A percentile compares a stretch with the other conserved stretches of the same genome.
Conservation (phyloP, 2,329 filamentous ascomycete genomes). For the Scopulariopsis brevicaulis region DNA sequence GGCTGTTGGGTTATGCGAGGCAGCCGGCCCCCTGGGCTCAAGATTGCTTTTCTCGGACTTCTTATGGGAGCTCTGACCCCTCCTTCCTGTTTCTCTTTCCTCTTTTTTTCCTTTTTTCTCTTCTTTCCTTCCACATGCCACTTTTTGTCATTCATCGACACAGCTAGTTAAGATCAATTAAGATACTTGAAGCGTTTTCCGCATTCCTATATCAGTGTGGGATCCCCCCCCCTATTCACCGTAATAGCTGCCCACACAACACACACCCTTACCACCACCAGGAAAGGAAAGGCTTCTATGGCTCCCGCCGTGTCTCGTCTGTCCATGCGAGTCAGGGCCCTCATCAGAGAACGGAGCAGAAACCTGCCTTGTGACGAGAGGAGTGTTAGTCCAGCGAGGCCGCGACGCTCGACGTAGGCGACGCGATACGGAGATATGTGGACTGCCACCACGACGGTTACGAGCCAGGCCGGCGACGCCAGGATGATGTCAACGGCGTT, state of each 20-base stretch:
- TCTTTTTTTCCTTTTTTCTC: too few relatives aligned
- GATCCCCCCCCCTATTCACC: too few relatives aligned
- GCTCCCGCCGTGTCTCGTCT: background rate
- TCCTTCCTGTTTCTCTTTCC: too few relatives aligned
- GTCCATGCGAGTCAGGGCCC: conserved; percentile 1
- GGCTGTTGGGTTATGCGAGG: background rate
- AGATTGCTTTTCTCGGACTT: too few relatives aligned
- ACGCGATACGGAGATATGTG: background rate
- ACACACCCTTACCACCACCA: background rate
- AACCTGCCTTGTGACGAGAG: conserved; percentile 1
- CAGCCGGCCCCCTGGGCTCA: too few relatives aligned
- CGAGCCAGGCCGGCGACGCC: background rate
- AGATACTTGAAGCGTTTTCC: too few relatives aligned
- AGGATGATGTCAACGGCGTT: background rate
- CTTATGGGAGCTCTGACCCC: too few relatives aligned
- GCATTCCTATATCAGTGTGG: too few relatives aligned
- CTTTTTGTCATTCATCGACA: too few relatives aligned
- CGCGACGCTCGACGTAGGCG: conserved; percentile 3
- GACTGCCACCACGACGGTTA: background rate
- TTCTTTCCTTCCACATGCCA: too few relatives aligned
- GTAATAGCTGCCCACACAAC: too few relatives aligned
- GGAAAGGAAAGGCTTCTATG: conserved; percentile 1
- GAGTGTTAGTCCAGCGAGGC: background rate
- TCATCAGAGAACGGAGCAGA: background rate
- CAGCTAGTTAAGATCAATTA: too few relatives aligned